A percentile compares a stretch with the other conserved stretches of the same genome.
These are phyloP conservation scores for Lactifluus subvellereus DNA, from an alignment of 768 basidiomycete genomes.

Conservation along the genomic window DNA sequence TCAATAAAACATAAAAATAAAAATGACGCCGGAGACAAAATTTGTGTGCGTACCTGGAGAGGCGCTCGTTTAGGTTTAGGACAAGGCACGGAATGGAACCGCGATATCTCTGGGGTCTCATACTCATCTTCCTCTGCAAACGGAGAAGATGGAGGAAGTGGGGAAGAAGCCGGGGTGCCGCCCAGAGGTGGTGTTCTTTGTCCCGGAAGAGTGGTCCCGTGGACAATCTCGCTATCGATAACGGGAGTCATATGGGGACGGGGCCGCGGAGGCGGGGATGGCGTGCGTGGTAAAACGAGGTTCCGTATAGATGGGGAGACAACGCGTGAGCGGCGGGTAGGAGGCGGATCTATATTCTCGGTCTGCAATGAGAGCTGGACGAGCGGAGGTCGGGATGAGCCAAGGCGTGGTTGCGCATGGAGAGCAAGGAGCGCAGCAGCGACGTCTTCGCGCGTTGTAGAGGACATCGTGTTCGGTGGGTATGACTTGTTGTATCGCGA, in stretches of 20 bases:
- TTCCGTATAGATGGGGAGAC: slow-evolving; percentile 15
- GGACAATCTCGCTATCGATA: slow-evolving; percentile 12
- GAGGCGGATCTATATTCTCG: background rate
- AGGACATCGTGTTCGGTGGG: background rate
- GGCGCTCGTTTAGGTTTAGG: slow-evolving; percentile 4
- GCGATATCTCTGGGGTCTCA: background rate
- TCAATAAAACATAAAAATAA: background rate
- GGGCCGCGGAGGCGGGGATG: slow-evolving; percentile 15
- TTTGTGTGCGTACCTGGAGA: slow-evolving; percentile 4
- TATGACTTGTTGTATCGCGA: background rate
- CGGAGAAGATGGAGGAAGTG: slow-evolving; percentile 24
- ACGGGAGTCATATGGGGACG: background rate
- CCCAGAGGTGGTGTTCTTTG: slow-evolving; percentile 4
- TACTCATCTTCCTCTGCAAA: slow-evolving; percentile 15
- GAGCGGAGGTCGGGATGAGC: background rate
- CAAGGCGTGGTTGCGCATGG: slow-evolving; percentile 19
- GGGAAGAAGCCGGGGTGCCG: slow-evolving; percentile 13
- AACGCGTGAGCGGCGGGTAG: slow-evolving; percentile 9
- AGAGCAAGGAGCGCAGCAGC: slow-evolving; percentile 14
- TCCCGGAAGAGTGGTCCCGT: background rate
- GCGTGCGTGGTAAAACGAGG: slow-evolving; percentile 16
- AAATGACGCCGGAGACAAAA: background rate
- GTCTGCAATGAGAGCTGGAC: background rate
- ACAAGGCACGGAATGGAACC: slow-evolving; percentile 2
- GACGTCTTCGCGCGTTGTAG: slow-evolving; percentile 19